Evolutionary conservation across 495 filamentous ascomycete species (phyloP), one percentile per base, ranked within the genome.

Genomic region (Penicillium paxilli): DNA sequence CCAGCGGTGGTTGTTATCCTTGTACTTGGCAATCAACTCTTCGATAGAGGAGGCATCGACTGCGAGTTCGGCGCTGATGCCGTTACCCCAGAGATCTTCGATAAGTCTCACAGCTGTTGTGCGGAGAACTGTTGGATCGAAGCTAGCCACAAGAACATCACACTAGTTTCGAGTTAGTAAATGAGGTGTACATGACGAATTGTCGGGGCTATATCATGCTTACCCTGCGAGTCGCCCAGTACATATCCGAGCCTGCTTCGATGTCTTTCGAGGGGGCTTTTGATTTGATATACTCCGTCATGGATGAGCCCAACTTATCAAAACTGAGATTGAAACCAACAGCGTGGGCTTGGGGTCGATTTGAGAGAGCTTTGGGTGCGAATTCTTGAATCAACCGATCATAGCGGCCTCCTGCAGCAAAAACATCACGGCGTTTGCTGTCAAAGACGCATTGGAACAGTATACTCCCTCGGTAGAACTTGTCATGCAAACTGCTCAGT

Each of bases 271-370:
- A 59, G 51, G 84, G 87, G 2, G 79, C 70, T 59, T 87, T 91
- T 3, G 79, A 70, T 47, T 86, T 87, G 20, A 89, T 79, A 51
- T 87, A 77, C 55, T 86, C 72, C 51, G 79, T 63, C 87, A 92
- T 85, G 35, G 81, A 78, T 5, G 76, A 78, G 49, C 84, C 81
- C 11, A 93, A 77, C 55, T 87, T 84, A 59, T 96, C 92, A 83
- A 90, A 96, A 22, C 89, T 89, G 30, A 98, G 74, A 58, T 93
- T 93, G 64, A 97, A 95, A 3, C 94, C 94, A 32, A 98, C 94
- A 9, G 90, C 93, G 60, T 92, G 90, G 4, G 72, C 69, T 40
- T 75, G 74, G 5, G 70, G 59, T 26, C 70, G 67, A 26, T 51
- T 74, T 26, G 72, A 69, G 37, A 74, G 33, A 30, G 68, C 66